Percentiles rank a stretch among this genome's conserved stretches.
Evolutionary conservation across 2,329 filamentous ascomycete genomes (phyloP).

Genomic region (Calonectria honghensis): DNA sequence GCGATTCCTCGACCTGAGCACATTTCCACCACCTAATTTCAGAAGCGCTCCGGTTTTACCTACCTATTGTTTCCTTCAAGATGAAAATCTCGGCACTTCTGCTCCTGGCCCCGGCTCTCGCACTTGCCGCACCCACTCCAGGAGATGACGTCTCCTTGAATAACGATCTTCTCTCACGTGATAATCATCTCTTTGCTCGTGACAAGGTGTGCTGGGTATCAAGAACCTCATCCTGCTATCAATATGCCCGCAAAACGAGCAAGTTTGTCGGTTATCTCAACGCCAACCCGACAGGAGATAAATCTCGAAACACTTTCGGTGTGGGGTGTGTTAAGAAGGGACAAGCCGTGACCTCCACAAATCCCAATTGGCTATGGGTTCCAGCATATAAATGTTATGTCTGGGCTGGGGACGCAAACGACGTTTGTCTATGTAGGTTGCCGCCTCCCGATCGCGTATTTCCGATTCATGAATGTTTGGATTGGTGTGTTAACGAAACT

Average conservation of each 20-base stretch:
- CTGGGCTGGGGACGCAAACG: neutral
- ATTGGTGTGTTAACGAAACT: neutral
- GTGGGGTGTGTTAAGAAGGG: neutral
- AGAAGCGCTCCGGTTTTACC: neutral
- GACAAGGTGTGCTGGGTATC: neutral
- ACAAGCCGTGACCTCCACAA: neutral
- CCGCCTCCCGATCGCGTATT: neutral
- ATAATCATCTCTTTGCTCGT: neutral
- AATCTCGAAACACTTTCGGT: neutral
- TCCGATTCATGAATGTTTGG: neutral
- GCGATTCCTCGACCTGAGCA: neutral
- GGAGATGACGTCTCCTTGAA: neutral
- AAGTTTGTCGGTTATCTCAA: neutral
- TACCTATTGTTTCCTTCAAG: neutral
- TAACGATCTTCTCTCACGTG: neutral
- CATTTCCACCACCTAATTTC: neutral
- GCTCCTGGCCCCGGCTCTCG: neutral
- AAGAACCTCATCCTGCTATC: neutral
- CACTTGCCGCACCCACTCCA: neutral
- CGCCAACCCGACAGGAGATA: neutral
- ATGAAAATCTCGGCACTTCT: neutral
- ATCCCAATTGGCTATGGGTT: neutral
- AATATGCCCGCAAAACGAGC: neutral
- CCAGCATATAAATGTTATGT: constrained; percentile 8
- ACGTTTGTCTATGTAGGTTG: neutral